phyloP scores from a whole-genome alignment of 2,329 filamentous ascomycete genomes.

The Lasiodiplodia hormozganensis region DNA sequence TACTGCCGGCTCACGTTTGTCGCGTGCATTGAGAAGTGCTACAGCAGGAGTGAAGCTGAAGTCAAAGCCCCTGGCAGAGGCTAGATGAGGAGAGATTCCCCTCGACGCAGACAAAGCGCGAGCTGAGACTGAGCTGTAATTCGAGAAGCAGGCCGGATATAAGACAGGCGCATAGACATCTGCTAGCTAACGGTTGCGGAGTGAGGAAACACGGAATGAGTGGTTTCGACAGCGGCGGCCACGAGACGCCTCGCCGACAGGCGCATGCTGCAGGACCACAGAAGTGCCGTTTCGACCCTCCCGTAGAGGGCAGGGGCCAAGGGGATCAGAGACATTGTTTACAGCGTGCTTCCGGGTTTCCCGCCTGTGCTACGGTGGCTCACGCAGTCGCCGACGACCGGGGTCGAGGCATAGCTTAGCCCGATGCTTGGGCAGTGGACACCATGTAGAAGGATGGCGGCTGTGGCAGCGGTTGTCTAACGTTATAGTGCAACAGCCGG shows the following conservation, averaged over 20 bases:
- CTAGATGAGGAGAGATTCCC: background rate
- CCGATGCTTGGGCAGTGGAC: background rate
- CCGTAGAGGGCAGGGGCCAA: constrained; percentile 14
- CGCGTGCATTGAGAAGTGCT: constrained; percentile 3
- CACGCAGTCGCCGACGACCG: constrained; percentile 18
- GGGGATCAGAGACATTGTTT: constrained; percentile 23
- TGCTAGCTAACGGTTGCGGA: background rate
- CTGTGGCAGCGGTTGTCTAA: background rate
- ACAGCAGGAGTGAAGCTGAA: background rate
- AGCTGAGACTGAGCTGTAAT: background rate
- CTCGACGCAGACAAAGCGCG: background rate
- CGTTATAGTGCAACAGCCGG: constrained; percentile 18
- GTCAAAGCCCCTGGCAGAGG: background rate
- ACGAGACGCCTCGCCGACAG: constrained; percentile 6
- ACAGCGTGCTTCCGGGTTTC: constrained; percentile 5
- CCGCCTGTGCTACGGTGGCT: constrained; percentile 26
- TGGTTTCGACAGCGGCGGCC: constrained; percentile 7
- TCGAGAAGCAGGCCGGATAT: background rate
- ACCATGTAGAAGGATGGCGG: background rate
- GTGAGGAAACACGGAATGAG: background rate
- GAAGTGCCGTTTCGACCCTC: constrained; percentile 18
- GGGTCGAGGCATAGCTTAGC: constrained; percentile 6
- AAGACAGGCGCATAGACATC: background rate
- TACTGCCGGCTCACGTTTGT: constrained; percentile 7
- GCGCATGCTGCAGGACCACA: background rate